A percentile compares a stretch with the other conserved stretches of the same genome.
phyloP scores from a whole-genome alignment of 441 rosid species.

The Populus trichocarpa region DNA sequence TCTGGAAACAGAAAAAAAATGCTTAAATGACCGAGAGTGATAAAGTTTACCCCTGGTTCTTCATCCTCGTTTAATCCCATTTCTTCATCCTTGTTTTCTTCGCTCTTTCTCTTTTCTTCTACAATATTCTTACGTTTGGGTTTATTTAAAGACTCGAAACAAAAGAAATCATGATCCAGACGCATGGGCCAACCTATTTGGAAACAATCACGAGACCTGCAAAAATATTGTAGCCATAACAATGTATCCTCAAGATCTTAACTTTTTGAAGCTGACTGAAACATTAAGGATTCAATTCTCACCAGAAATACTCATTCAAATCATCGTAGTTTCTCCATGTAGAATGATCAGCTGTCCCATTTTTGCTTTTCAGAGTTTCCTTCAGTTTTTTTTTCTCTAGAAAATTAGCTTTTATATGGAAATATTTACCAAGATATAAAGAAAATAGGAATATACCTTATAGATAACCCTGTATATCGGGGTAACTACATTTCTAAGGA shows the following conservation, averaged over 20 bases:
- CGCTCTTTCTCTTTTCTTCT: conserved; percentile 36
- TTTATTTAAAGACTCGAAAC: conserved; percentile 28
- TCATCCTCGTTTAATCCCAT: conserved; percentile 38
- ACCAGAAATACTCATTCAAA: conserved; percentile 96
- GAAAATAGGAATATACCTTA: conserved; percentile 43
- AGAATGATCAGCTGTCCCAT: conserved; percentile 86
- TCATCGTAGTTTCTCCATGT: conserved; percentile 99
- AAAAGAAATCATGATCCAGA: conserved; percentile 72
- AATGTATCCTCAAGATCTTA: conserved; percentile 14
- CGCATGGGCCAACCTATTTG: conserved; percentile 96
- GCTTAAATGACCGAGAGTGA: too few relatives aligned
- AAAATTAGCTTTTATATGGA: conserved; percentile 18
- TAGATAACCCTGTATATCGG: conserved; percentile 73
- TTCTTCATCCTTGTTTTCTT: conserved; percentile 54
- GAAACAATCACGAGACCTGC: conserved; percentile 92
- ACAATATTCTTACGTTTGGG: conserved; percentile 22
- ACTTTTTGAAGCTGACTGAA: conserved; percentile 21
- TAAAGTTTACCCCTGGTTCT: conserved; percentile 53
- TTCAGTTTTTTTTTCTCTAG: conserved; percentile 27
- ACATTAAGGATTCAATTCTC: conserved; percentile 14
- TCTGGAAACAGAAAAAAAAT: neutral
- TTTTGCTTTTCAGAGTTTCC: conserved; percentile 85
- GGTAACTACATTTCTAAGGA: conserved; percentile 71
- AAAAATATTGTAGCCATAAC: conserved; percentile 22
- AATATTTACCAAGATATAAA: conserved; percentile 3